phyloP scores from a whole-genome alignment of 2,329 filamentous ascomycete genomes.

The Fusarium illudens region DNA sequence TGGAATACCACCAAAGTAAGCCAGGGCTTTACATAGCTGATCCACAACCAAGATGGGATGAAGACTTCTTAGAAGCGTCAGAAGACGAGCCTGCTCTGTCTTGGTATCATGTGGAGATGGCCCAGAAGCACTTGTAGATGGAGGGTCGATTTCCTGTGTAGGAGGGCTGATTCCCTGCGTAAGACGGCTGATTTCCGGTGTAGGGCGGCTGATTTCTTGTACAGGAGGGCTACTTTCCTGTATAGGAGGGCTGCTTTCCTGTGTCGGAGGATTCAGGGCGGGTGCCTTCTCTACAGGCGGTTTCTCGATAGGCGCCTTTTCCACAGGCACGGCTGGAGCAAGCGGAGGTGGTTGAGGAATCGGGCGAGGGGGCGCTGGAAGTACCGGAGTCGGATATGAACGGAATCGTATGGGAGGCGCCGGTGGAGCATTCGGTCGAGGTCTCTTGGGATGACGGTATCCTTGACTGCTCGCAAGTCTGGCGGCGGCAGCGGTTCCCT shows the following conservation, averaged over 20 bases:
- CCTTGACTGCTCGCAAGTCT: slow-evolving; percentile 62
- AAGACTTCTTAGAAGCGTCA: slow-evolving; percentile 64
- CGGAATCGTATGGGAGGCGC: neutral
- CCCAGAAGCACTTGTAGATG: slow-evolving; percentile 21
- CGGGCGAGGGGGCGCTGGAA: neutral
- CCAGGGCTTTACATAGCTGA: slow-evolving; percentile 68
- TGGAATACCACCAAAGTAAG: slow-evolving; percentile 70
- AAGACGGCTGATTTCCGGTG: neutral
- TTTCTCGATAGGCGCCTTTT: neutral
- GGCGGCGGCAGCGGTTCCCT: slow-evolving; percentile 67
- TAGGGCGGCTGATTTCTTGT: neutral
- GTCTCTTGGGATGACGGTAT: slow-evolving; percentile 60
- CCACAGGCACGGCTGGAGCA: neutral
- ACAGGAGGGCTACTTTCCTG: neutral
- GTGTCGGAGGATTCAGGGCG: neutral
- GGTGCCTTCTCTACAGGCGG: neutral
- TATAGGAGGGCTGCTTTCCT: neutral
- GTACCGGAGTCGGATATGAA: neutral
- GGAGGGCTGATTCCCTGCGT: slow-evolving; percentile 1
- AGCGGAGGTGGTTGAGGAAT: slow-evolving; percentile 3
- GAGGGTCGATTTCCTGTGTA: slow-evolving; percentile 6
- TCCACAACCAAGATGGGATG: slow-evolving; percentile 66
- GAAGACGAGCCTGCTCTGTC: slow-evolving; percentile 65
- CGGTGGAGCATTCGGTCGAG: slow-evolving; percentile 46
- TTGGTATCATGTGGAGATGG: slow-evolving; percentile 58